Evolutionary conservation across 225 moss, liverwort and hornwort genomes (phyloP).

Genomic region (Rhytidiadelphus loreus): DNA sequence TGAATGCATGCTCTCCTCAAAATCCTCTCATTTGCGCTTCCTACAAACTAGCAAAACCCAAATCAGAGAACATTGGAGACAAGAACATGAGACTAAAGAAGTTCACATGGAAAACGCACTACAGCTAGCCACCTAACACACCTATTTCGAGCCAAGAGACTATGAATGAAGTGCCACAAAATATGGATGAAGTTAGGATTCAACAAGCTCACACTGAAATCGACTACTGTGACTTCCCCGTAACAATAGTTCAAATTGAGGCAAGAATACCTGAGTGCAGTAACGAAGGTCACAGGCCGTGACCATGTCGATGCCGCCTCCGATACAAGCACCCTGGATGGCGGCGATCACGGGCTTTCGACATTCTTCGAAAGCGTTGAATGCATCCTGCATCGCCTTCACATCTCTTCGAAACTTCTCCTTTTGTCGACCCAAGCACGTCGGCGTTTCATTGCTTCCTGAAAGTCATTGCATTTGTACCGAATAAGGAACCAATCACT

Average conservation of each 20-base stretch:
- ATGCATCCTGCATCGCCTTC: slow-evolving; percentile 58
- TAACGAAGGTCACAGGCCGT: slow-evolving; percentile 70
- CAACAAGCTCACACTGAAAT: background rate
- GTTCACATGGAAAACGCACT: background rate
- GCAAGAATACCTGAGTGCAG: slow-evolving; percentile 39
- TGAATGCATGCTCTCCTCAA: background rate
- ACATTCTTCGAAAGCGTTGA: slow-evolving; percentile 71
- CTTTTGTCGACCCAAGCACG: slow-evolving; percentile 46
- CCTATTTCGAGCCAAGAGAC: background rate
- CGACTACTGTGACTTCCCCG: background rate
- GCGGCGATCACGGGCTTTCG: slow-evolving; percentile 85
- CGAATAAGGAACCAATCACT: background rate
- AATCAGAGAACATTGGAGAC: background rate
- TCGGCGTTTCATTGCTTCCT: slow-evolving; percentile 7
- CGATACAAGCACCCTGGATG: slow-evolving; percentile 74
- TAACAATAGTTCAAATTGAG: background rate
- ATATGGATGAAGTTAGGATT: background rate
- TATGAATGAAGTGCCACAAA: background rate
- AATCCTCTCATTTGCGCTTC: background rate
- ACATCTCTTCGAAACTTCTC: slow-evolving; percentile 51
- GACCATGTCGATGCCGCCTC: slow-evolving; percentile 77
- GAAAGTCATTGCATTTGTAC: background rate
- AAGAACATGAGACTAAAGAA: background rate
- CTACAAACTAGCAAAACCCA: background rate
- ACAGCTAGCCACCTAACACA: background rate